Conservation (phyloP, 805 yeast genomes). For the Yamadazyma ubonensis region DNA sequence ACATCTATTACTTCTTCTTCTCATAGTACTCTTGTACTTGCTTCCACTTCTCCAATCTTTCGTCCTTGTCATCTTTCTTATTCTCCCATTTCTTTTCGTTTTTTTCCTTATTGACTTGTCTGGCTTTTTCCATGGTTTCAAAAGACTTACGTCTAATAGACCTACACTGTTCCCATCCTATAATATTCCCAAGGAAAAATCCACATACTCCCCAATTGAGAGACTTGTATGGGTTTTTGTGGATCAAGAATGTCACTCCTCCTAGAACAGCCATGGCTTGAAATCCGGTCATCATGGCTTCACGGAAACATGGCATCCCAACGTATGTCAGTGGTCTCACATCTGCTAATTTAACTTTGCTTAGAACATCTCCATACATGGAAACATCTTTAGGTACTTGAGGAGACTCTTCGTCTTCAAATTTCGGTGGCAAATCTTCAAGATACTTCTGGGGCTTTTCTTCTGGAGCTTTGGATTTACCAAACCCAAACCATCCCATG, state of each 20-base stretch:
- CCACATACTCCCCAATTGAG: slow-evolving; percentile 85
- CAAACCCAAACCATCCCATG: slow-evolving; percentile 46
- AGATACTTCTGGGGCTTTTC: slow-evolving; percentile 32
- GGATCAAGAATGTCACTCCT: slow-evolving; percentile 62
- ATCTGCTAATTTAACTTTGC: slow-evolving; percentile 46
- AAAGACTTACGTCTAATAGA: slow-evolving; percentile 63
- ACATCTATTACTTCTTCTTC: slow-evolving; percentile 9
- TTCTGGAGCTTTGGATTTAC: slow-evolving; percentile 30
- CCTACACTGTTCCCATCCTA: slow-evolving; percentile 94
- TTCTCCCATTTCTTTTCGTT: slow-evolving; percentile 30
- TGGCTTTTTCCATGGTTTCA: slow-evolving; percentile 68
- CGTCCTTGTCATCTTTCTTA: slow-evolving; percentile 21
- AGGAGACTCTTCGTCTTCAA: slow-evolving; percentile 34
- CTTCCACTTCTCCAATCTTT: slow-evolving; percentile 26
- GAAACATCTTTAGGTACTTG: slow-evolving; percentile 8
- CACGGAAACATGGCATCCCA: slow-evolving; percentile 74
- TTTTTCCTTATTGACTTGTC: slow-evolving; percentile 43
- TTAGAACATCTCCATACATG: slow-evolving; percentile 35
- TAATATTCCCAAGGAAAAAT: slow-evolving; percentile 70
- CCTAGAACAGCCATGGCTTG: slow-evolving; percentile 71
- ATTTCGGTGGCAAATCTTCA: slow-evolving; percentile 55
- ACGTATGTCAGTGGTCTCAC: slow-evolving; percentile 51
- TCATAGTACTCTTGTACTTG: slow-evolving; percentile 21
- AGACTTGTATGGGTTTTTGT: slow-evolving; percentile 59
- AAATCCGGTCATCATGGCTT: slow-evolving; percentile 74